Conservation (phyloP, 352 stramenopile genomes). For the Phytophthora crassamura region DNA sequence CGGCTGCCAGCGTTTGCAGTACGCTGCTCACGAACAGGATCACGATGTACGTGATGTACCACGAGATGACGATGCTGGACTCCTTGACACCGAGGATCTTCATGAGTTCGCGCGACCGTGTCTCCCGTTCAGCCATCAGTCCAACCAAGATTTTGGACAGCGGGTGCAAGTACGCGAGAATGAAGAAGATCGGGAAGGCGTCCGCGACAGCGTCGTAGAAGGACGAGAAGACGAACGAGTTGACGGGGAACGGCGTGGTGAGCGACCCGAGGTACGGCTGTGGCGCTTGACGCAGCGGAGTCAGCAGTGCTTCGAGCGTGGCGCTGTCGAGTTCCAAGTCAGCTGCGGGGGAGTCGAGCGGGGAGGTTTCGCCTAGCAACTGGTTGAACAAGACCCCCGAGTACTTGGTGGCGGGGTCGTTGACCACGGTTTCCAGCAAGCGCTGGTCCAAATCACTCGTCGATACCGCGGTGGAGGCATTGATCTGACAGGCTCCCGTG, state of each 20-base stretch:
- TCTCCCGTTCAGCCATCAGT: slow-evolving; percentile 45
- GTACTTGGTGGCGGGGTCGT: slow-evolving; percentile 36
- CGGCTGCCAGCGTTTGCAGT: slow-evolving; percentile 36
- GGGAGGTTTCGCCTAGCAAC: slow-evolving; percentile 20
- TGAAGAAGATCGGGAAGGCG: slow-evolving; percentile 42
- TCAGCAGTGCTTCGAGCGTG: slow-evolving; percentile 33
- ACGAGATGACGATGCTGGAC: slow-evolving; percentile 45
- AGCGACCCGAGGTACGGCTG: slow-evolving; percentile 42
- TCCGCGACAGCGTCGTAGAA: slow-evolving; percentile 47
- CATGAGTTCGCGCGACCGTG: slow-evolving; percentile 38
- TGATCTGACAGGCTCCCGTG: slow-evolving; percentile 25
- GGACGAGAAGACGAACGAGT: slow-evolving; percentile 21
- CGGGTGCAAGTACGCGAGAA: slow-evolving; percentile 36
- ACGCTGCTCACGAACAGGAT: slow-evolving; percentile 40
- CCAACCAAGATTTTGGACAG: slow-evolving; percentile 40
- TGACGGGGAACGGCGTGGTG: slow-evolving; percentile 43
- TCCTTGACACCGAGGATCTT: slow-evolving; percentile 47
- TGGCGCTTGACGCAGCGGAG: slow-evolving; percentile 41
- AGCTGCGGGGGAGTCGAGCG: slow-evolving; percentile 14
- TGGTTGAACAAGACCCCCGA: slow-evolving; percentile 20
- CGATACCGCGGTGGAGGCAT: slow-evolving; percentile 16
- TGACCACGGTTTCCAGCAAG: slow-evolving; percentile 31
- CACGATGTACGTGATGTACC: slow-evolving; percentile 50
- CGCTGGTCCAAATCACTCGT: slow-evolving; percentile 19
- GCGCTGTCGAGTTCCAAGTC: slow-evolving; percentile 18